Evolutionary conservation across 2,329 filamentous ascomycete genomes (phyloP).

Genomic region (Daldinia sp.): DNA sequence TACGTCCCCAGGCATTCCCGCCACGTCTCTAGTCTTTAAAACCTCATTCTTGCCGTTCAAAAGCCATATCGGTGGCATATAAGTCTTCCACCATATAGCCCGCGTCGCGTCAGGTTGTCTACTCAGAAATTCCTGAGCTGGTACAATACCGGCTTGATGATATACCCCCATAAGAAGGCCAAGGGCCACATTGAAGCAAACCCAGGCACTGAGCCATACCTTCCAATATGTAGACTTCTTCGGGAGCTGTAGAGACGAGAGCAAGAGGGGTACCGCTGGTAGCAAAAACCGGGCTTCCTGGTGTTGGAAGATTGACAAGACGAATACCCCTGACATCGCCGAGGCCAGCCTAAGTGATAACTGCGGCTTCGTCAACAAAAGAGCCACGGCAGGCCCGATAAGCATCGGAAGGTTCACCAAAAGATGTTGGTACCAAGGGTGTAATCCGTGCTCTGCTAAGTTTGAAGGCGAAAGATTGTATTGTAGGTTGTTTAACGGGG

Average conservation of each 20-base stretch:
- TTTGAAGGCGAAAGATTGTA: constrained; percentile 80
- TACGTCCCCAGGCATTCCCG: constrained; percentile 73
- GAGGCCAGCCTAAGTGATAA: constrained; percentile 74
- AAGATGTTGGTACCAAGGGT: constrained; percentile 83
- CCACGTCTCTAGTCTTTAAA: constrained; percentile 77
- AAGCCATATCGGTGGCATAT: constrained; percentile 84
- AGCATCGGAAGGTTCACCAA: constrained; percentile 78
- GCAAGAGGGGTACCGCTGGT: constrained; percentile 79
- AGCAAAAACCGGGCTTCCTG: constrained; percentile 84
- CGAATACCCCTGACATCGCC: constrained; percentile 76
- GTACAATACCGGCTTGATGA: constrained; percentile 83
- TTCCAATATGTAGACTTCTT: constrained; percentile 62
- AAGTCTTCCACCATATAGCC: constrained; percentile 88
- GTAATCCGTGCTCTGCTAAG: constrained; percentile 79
- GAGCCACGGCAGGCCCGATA: constrained; percentile 74
- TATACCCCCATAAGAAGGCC: constrained; percentile 83
- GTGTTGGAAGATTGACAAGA: constrained; percentile 80
- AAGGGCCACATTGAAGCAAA: constrained; percentile 75
- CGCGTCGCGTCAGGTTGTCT: constrained; percentile 75
- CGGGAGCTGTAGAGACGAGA: constrained; percentile 78
- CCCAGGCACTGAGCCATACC: constrained; percentile 72
- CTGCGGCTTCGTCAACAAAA: constrained; percentile 70
- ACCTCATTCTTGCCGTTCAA: constrained; percentile 80
- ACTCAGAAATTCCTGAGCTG: constrained; percentile 80
- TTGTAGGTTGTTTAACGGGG: constrained; percentile 80